phyloP scores from a whole-genome alignment of 352 stramenopile species.

The Pythium dissotocum region DNA sequence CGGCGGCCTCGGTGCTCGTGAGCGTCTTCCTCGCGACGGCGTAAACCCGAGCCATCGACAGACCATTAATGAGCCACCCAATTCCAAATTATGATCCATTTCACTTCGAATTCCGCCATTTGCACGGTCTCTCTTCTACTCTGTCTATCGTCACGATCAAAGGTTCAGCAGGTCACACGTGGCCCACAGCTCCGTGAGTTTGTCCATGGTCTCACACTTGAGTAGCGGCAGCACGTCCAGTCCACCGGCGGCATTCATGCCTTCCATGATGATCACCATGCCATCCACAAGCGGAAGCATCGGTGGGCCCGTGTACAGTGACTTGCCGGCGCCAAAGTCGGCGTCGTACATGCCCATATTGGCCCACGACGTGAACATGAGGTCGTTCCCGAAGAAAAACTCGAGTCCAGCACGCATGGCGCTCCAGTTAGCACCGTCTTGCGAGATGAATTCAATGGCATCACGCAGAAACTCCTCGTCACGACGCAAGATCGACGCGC shows the following conservation, averaged over 20 bases:
- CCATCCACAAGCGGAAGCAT: constrained; percentile 39
- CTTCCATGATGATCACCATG: constrained; percentile 52
- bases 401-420: constrained; percentile 42
- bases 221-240: constrained; percentile 53
- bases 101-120: neutral
- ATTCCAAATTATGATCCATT: neutral
- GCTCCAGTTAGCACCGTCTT: constrained; percentile 31
- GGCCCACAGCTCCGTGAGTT: constrained; percentile 35
- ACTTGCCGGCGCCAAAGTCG: constrained; percentile 39
- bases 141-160: neutral
- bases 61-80: no score
- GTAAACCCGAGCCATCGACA: no score
- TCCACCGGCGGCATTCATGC: constrained; percentile 31
- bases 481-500: constrained; percentile 41
- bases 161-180: constrained; percentile 13
- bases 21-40: no score
- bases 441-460: constrained; percentile 47
- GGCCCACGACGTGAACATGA: constrained; percentile 63
- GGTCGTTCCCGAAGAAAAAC: constrained; percentile 50
- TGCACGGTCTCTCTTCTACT: no score
- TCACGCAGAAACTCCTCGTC: constrained; percentile 47
- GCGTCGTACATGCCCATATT: constrained; percentile 68
- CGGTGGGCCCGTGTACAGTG: constrained; percentile 43
- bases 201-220: constrained; percentile 37
- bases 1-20: no score